phyloP scores from a whole-genome alignment of 768 basidiomycete genomes.

The Lepiota venenata region DNA sequence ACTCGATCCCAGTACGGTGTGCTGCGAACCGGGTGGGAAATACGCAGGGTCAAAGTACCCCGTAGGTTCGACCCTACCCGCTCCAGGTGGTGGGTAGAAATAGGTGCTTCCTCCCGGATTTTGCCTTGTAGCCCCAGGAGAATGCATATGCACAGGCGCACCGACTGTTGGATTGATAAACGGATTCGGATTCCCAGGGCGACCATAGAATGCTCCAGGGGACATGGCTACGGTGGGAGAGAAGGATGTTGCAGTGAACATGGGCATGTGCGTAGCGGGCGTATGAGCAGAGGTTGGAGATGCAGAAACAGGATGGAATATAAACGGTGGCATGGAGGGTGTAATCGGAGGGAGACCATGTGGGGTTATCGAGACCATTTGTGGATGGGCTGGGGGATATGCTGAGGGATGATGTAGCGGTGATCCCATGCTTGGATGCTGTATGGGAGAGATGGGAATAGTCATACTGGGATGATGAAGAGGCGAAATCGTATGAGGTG shows the following conservation, averaged over 20 bases:
- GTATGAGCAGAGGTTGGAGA: constrained; percentile 9
- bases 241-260: constrained; percentile 37
- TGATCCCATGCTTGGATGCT: constrained; percentile 33
- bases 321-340: constrained; percentile 96
- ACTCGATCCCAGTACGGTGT: constrained; percentile 15
- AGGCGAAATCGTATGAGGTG: constrained; percentile 19
- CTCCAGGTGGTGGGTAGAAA: constrained; percentile 24
- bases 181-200: constrained; percentile 41
- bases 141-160: constrained; percentile 33
- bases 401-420: constrained; percentile 19
- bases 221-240: constrained; percentile 73
- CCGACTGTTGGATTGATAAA: constrained; percentile 45
- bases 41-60: constrained; percentile 44
- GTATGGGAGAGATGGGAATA: constrained; percentile 34
- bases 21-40: constrained; percentile 26
- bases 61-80: constrained; percentile 29
- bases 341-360: constrained; percentile 89
- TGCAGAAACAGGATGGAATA: constrained; percentile 54
- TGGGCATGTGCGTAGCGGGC: constrained; percentile 6
- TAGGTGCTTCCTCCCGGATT: constrained; percentile 14
- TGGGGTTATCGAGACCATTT: constrained; percentile 52
- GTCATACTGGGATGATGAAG: constrained; percentile 28
- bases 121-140: constrained; percentile 17
- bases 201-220: constrained; percentile 74
- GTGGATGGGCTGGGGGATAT: constrained; percentile 14